Percentiles rank a stretch among this genome's conserved stretches.
phyloP scores from a whole-genome alignment of 371 early-diverging fungal species.

The Rhizomucor miehei region DNA sequence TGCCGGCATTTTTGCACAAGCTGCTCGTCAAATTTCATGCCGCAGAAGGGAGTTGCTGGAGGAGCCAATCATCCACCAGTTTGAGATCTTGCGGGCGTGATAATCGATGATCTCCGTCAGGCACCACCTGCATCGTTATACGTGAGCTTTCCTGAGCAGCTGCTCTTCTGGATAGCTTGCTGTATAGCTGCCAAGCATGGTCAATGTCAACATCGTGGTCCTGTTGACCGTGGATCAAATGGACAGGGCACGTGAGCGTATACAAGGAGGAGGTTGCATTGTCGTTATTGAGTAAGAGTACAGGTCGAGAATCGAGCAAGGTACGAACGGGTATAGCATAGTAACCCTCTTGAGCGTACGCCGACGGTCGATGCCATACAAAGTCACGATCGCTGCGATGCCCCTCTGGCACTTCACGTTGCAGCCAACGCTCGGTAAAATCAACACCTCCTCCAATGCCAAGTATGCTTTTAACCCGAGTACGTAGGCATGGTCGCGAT shows the following conservation, averaged over 20 bases:
- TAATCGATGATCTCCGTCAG: slow-evolving; percentile 41
- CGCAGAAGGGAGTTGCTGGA: too few relatives aligned
- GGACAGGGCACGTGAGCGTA: slow-evolving; percentile 13
- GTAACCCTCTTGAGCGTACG: slow-evolving; percentile 29
- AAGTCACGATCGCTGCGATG: slow-evolving; percentile 10
- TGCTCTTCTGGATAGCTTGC: background rate
- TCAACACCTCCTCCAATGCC: slow-evolving; percentile 39
- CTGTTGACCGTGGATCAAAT: slow-evolving; percentile 29
- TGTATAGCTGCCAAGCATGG: slow-evolving; percentile 3
- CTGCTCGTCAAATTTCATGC: too few relatives aligned
- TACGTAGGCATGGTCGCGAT: background rate
- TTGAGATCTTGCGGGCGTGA: slow-evolving; percentile 26
- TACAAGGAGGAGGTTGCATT: background rate
- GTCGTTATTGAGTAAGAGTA: slow-evolving; percentile 11
- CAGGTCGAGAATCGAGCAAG: slow-evolving; percentile 24
- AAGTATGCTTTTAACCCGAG: slow-evolving; percentile 18
- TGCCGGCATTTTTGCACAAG: background rate
- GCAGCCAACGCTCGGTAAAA: slow-evolving; percentile 37
- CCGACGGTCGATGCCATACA: slow-evolving; percentile 31
- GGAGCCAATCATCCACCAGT: too few relatives aligned
- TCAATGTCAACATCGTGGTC: slow-evolving; percentile 25
- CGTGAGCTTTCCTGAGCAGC: background rate
- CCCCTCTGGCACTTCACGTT: slow-evolving; percentile 20
- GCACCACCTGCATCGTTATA: slow-evolving; percentile 18
- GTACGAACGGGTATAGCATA: slow-evolving; percentile 33